A percentile compares a stretch with the other conserved stretches of the same genome.
phyloP scores from a whole-genome alignment of 2,329 filamentous ascomycete species.

The Phialophora macrospora region DNA sequence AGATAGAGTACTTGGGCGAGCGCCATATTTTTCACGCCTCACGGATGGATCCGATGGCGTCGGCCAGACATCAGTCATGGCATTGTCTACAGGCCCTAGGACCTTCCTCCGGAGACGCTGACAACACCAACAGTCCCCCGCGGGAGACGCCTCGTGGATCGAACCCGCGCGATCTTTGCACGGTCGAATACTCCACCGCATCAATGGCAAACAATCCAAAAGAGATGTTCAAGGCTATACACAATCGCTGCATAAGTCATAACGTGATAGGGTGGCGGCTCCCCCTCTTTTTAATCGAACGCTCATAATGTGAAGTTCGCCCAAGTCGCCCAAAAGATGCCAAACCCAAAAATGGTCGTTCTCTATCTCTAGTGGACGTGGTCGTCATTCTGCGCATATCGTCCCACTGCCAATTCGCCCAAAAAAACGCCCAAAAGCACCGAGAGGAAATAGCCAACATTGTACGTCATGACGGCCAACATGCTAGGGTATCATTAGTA shows the following conservation, averaged over 20 bases:
- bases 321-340: not conserved
- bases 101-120: not conserved
- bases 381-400: slow-evolving; percentile 62
- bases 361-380: slow-evolving; percentile 47
- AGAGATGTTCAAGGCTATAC: not conserved
- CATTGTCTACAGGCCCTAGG: not conserved
- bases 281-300: not conserved
- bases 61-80: not conserved
- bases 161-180: not conserved
- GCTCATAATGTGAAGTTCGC: not conserved
- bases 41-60: too few species aligned
- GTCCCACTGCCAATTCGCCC: slow-evolving; percentile 80
- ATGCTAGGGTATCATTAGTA: slow-evolving; percentile 63
- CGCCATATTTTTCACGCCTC: too few species aligned
- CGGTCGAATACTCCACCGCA: not conserved
- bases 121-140: not conserved
- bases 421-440: slow-evolving; percentile 79
- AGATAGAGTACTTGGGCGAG: not conserved
- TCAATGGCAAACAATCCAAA: not conserved
- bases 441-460: slow-evolving; percentile 82
- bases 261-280: not conserved
- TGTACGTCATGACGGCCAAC: slow-evolving; percentile 90
- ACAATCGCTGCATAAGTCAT: slow-evolving; percentile 1
- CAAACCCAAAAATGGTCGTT: not conserved
- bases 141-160: not conserved